Conservation (phyloP, 2,329 filamentous ascomycete genomes). For the Aspergillus vadensis region DNA sequence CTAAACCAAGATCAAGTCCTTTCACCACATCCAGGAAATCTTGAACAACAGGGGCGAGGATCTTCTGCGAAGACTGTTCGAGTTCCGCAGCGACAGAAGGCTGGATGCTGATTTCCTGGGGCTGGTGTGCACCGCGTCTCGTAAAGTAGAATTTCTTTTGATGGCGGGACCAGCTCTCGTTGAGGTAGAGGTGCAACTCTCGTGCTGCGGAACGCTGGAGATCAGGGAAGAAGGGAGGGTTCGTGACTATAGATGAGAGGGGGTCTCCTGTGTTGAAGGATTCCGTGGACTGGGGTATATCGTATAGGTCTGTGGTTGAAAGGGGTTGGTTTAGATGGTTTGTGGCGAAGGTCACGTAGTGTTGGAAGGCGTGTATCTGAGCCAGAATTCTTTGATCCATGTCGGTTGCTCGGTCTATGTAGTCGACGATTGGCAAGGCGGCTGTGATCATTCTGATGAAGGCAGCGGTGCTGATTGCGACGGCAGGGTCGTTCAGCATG, state of each 20-base stretch:
- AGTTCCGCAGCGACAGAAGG: slow-evolving; percentile 24
- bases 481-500: slow-evolving; percentile 41
- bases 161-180: slow-evolving; percentile 50
- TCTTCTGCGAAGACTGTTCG: slow-evolving; percentile 21
- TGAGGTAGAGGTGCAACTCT: slow-evolving; percentile 49
- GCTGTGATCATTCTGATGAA: slow-evolving; percentile 47
- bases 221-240: slow-evolving; percentile 24
- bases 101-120: slow-evolving; percentile 48
- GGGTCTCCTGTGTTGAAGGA: background rate
- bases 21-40: slow-evolving; percentile 15
- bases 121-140: slow-evolving; percentile 44
- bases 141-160: slow-evolving; percentile 51
- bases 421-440: slow-evolving; percentile 49
- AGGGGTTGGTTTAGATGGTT: slow-evolving; percentile 29
- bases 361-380: slow-evolving; percentile 43
- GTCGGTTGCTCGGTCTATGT: slow-evolving; percentile 45
- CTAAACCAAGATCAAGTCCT: slow-evolving; percentile 16
- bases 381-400: slow-evolving; percentile 27
- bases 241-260: slow-evolving; percentile 2
- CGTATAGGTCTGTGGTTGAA: slow-evolving; percentile 12
- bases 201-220: slow-evolving; percentile 39
- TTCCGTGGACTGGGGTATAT: background rate
- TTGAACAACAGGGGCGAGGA: slow-evolving; percentile 26
- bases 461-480: slow-evolving; percentile 41
- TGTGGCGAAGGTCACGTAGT: slow-evolving; percentile 40